These are phyloP conservation scores for Ceratobasidium sp. DNA, from an alignment of 1,284 basidiomycete species.

Conservation along the genomic window DNA sequence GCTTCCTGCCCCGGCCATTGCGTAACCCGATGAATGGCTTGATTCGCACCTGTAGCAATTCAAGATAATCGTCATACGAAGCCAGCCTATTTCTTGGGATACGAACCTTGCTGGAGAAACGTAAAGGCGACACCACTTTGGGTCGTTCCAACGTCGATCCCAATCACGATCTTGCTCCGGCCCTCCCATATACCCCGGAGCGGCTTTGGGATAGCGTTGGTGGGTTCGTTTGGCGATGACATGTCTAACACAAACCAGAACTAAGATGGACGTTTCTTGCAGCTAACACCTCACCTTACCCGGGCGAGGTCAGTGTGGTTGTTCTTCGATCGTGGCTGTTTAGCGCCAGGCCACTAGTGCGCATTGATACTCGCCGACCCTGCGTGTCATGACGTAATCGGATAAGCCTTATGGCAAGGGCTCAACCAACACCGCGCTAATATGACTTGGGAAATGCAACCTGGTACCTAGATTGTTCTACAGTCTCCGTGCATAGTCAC, in stretches of 20 bases:
- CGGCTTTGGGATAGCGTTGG: constrained; percentile 1
- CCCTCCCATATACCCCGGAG: constrained; percentile 27
- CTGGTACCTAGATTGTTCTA: neutral
- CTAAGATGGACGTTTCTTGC: neutral
- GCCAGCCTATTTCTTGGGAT: neutral
- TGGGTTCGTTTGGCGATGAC: neutral
- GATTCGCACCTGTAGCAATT: neutral
- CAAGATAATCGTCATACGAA: neutral
- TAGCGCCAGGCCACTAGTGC: neutral
- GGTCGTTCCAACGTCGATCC: constrained; percentile 39
- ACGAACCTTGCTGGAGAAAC: constrained; percentile 11
- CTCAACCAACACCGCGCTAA: neutral
- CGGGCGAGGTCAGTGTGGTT: neutral
- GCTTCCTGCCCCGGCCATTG: constrained; percentile 29
- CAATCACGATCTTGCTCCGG: constrained; percentile 27
- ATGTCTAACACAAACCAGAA: neutral
- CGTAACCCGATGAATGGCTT: neutral
- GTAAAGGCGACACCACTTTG: constrained; percentile 24
- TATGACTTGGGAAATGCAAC: neutral
- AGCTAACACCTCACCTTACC: neutral
- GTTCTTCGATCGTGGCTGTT: neutral
- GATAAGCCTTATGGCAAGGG: neutral
- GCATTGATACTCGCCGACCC: neutral
- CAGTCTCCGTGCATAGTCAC: too few relatives aligned
- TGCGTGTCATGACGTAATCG: neutral